Evolutionary conservation across 139 green algal genomes (phyloP), one percentile per base, ranked within the genome.

Genomic region (Chlamydomonas schloesseri): DNA sequence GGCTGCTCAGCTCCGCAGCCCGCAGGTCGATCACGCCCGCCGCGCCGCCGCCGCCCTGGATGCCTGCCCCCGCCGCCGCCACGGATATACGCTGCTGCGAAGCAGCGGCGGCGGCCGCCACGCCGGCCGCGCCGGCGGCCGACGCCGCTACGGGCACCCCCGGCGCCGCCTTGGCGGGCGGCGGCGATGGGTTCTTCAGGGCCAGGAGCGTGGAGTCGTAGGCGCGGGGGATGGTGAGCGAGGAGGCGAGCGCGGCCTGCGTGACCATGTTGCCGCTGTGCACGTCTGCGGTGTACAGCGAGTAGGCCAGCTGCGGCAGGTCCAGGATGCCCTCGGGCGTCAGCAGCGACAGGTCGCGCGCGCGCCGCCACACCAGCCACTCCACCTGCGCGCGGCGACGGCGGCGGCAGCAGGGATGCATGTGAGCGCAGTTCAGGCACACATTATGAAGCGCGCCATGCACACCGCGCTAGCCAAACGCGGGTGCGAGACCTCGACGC

Each of bases 281-380:
- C 28, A 57, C 31, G 73, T 92, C 89, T 31, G 83, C 36, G n/a
- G 83, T 72, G 15, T 86, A 77, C 67, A 90, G 46, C 67, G 53
- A 15, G 37, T 81, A 73, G 42, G 73, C 88, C 55, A 90, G 67
- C 42, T 65, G 46, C 46, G 28, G 31, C 73, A 92, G 14, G 46
- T 88, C 84, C 65, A 92, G 15, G 10, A 82, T 60, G 1, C 79
- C 83, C 42, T 88, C 79, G 2, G 18, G 36, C 3, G 73, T 73
- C 18, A 89, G 55, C n/a, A 91, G 78, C 11, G 69, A 50, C 53
- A 91, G 65, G 79, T 91, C 88, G n/a, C 88, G 71, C 6, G 81
- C 78, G 11, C 83, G 67, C 1, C 83, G 88, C 26, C 50, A 71
- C 75, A 91, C 26, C 67, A 91, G 70, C 88, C 88, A 92, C 88